A percentile compares a stretch with the other conserved stretches of the same genome.
These are phyloP conservation scores for Wickerhamomyces pijperi DNA, from an alignment of 805 yeast genomes.

Conservation along the genomic window DNA sequence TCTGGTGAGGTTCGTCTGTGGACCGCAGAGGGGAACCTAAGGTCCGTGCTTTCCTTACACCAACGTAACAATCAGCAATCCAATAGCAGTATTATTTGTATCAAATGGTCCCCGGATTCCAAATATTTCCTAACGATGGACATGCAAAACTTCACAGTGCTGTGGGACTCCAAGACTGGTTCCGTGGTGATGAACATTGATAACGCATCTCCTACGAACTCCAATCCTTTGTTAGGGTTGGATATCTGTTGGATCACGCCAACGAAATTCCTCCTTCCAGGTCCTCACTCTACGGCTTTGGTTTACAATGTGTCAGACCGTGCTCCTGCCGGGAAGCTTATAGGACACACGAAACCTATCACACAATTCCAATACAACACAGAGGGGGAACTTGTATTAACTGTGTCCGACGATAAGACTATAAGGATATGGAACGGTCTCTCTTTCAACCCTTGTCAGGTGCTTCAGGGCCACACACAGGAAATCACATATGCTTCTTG, in stretches of 20 bases:
- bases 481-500: slow-evolving; percentile 47
- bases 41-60: slow-evolving; percentile 43
- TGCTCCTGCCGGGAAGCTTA: slow-evolving; percentile 36
- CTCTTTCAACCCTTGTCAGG: slow-evolving; percentile 38
- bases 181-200: slow-evolving; percentile 37
- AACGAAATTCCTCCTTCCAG: slow-evolving; percentile 61
- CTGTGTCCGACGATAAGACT: slow-evolving; percentile 68
- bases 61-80: slow-evolving; percentile 26
- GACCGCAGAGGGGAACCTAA: slow-evolving; percentile 58
- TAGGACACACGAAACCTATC: slow-evolving; percentile 56
- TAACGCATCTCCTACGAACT: too few relatives aligned
- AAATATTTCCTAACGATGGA: slow-evolving; percentile 51
- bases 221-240: slow-evolving; percentile 25
- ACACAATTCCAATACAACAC: slow-evolving; percentile 44
- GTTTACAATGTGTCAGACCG: slow-evolving; percentile 41
- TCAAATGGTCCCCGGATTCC: slow-evolving; percentile 53
- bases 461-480: slow-evolving; percentile 43
- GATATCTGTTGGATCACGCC: slow-evolving; percentile 70
- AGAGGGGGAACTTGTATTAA: slow-evolving; percentile 43
- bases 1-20: slow-evolving; percentile 74
- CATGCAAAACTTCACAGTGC: slow-evolving; percentile 34
- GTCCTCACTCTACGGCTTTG: slow-evolving; percentile 38
- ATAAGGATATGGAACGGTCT: slow-evolving; percentile 70
- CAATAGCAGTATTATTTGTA: slow-evolving; percentile 26
- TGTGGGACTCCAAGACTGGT: slow-evolving; percentile 61